phyloP scores from a whole-genome alignment of 148 eudicot species.

The Limonium bicolor region DNA sequence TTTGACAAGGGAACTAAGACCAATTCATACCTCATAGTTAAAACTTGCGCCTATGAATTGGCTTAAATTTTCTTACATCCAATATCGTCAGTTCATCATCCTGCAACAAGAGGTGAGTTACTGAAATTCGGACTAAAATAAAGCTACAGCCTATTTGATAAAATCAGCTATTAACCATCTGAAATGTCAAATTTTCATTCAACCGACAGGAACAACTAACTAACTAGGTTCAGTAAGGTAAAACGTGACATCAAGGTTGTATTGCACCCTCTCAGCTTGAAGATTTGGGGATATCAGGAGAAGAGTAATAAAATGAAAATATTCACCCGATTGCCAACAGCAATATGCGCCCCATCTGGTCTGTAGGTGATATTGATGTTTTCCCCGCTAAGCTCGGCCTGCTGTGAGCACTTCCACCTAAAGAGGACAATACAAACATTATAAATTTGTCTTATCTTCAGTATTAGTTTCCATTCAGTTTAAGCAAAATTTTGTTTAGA shows the following conservation, averaged over 20 bases:
- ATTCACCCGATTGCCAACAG: conserved; percentile 91
- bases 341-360: conserved; percentile 87
- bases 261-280: too few species aligned
- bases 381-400: conserved; percentile 88
- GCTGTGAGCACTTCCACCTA: conserved; percentile 98
- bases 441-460: neutral
- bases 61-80: conserved; percentile 93
- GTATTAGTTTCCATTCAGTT: too few species aligned
- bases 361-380: conserved; percentile 91
- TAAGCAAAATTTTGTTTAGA: too few species aligned
- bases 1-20: too few species aligned
- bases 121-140: too few species aligned
- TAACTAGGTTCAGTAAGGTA: too few species aligned
- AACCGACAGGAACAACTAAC: too few species aligned
- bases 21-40: conserved; percentile 81
- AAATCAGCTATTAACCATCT: too few species aligned
- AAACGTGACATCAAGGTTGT: too few species aligned
- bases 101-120: conserved; percentile 25
- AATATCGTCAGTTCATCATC: conserved; percentile 90
- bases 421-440: conserved; percentile 7
- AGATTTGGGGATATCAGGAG: too few species aligned
- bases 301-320: neutral
- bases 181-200: too few species aligned
- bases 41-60: conserved; percentile 83
- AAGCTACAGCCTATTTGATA: too few species aligned